Evolutionary conservation across 768 basidiomycete species (phyloP).

Genomic region (Auriscalpium orientale): DNA sequence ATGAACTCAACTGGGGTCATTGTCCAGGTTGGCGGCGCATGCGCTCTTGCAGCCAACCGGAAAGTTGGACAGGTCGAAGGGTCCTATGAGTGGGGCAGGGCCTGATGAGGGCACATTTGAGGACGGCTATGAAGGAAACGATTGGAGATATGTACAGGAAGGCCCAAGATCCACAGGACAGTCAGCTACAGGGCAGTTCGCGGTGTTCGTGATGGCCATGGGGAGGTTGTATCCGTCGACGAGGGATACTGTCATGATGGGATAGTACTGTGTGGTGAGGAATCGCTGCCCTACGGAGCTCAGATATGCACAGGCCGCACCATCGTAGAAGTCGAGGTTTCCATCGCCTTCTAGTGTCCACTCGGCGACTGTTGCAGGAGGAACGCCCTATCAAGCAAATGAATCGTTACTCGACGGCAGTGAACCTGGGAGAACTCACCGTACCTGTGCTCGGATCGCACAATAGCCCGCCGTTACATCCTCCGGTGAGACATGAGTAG

Average conservation of each 20-base stretch:
- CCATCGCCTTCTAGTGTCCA: conserved; percentile 46
- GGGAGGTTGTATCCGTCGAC: conserved; percentile 63
- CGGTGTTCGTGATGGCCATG: conserved; percentile 46
- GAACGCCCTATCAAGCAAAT: conserved; percentile 40
- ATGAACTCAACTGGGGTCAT: conserved; percentile 22
- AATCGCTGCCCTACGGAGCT: neutral
- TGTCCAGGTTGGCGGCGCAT: conserved; percentile 35
- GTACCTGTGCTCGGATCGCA: conserved; percentile 18
- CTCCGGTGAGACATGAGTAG: conserved; percentile 17
- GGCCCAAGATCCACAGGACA: conserved; percentile 39
- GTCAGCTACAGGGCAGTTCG: conserved; percentile 44
- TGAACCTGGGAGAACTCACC: conserved; percentile 3
- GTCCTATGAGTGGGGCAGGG: conserved; percentile 43
- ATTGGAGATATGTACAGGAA: conserved; percentile 5
- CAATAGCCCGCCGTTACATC: conserved; percentile 21
- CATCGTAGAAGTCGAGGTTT: conserved; percentile 52
- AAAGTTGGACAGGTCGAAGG: conserved; percentile 44
- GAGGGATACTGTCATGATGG: conserved; percentile 40
- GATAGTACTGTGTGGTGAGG: conserved; percentile 1
- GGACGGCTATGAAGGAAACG: too few relatives aligned
- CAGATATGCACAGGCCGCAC: conserved; percentile 21
- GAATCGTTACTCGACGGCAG: neutral
- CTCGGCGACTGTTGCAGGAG: conserved; percentile 63
- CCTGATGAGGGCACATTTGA: conserved; percentile 23
- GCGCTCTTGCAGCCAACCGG: conserved; percentile 57